A percentile compares a stretch with the other conserved stretches of the same genome.
These are phyloP conservation scores for Lycium barbarum DNA, from an alignment of 257 asterid species.

Conservation along the genomic window DNA sequence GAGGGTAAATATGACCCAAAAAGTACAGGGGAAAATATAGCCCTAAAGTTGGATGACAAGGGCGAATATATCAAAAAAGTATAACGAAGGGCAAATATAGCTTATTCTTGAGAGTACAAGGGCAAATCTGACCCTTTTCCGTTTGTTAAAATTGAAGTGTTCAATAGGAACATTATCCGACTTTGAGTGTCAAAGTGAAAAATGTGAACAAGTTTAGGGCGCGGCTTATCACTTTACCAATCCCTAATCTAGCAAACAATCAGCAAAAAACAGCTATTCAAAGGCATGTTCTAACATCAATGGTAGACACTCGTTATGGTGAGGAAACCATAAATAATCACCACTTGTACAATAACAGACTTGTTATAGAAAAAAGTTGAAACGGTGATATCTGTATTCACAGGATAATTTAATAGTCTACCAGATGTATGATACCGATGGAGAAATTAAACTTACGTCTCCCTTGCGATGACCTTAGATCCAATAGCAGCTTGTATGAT, in stretches of 20 bases:
- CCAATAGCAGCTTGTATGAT: slow-evolving; percentile 97
- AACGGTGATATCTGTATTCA: background rate
- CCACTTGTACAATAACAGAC: slow-evolving; percentile 3
- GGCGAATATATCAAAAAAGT: too few species aligned
- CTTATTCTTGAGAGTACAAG: too few species aligned
- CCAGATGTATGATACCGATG: background rate
- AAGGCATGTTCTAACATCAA: background rate
- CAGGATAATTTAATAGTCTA: background rate
- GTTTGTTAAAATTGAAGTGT: too few species aligned
- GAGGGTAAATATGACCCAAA: too few species aligned
- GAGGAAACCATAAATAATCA: slow-evolving; percentile 24
- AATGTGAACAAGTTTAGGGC: too few species aligned
- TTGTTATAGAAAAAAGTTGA: background rate
- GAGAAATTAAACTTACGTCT: slow-evolving; percentile 66
- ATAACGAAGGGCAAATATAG: too few species aligned
- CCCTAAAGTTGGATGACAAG: too few species aligned
- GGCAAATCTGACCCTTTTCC: too few species aligned
- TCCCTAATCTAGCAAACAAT: background rate
- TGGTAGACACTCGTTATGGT: background rate
- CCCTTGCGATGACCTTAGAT: slow-evolving; percentile 86
- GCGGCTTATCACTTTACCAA: too few species aligned
- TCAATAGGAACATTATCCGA: too few species aligned
- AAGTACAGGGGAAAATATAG: too few species aligned
- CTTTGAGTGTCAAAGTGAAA: too few species aligned
- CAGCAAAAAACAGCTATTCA: background rate